Evolutionary conservation across 208 protist genomes (phyloP), one percentile per base, ranked within the genome.

Genomic region (Angomonas deanei): DNA sequence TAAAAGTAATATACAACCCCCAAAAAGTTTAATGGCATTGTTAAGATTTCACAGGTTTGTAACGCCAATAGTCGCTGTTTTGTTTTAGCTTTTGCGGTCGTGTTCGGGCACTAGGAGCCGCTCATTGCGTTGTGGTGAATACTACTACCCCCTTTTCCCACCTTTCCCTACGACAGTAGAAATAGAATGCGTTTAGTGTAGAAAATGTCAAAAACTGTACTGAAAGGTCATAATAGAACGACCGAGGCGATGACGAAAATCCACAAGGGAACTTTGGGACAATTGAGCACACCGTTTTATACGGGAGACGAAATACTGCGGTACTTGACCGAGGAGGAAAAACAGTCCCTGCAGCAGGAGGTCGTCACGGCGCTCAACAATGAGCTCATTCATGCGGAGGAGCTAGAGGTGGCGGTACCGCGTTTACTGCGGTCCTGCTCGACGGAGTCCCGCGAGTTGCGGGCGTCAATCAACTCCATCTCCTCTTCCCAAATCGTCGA

Each of bases 401-500:
- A 89, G 32, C 63, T 95, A 17, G 83, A 88, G 53, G 82, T 89
- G 48, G 71, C 78, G 21, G 82, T 95, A 26, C 84, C 89, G 11
- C 83, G 79, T 19, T 71, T 95, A 33, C 61, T 92, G n/a, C 76
- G 76, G 4, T 84, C 81, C 23, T 92, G 86, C 59, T 66, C 62
- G 30, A 82, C 70, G 56, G 85, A 95, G 74, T 74, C 80, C 27
- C 80, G 71, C 33, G 89, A 96, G 67, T 70, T 96, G 36, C 77
- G 86, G 2, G 76, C 77, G 4, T 72, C 78, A 10, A 90, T 93
- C 64, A 90, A 89, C 64, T 80, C 81, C 19, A 83, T 96, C 32
- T 80, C 74, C n/a, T 90, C 78, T 0, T 82, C 84, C 19, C 89
- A 96, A 49, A 86, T 92, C 36, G 64, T 84, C 17, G 86, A 92